Percentiles rank a stretch among this genome's conserved stretches.
phyloP scores from a whole-genome alignment of 768 basidiomycete genomes.

The Agrocybe pediades region DNA sequence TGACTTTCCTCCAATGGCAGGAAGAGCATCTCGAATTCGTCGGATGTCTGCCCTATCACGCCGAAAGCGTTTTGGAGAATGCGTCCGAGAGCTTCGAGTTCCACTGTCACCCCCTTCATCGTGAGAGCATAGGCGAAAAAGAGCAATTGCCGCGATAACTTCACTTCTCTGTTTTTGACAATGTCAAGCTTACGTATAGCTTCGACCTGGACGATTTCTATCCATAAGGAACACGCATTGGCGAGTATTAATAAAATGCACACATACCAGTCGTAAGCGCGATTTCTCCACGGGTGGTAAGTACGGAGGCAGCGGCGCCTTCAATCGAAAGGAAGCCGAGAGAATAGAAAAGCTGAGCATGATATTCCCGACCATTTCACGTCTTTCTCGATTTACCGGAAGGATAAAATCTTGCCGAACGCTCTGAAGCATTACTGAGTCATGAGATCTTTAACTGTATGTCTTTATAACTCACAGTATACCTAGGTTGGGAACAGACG shows the following conservation, averaged over 20 bases:
- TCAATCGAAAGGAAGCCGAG: slow-evolving; percentile 77
- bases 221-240: not conserved
- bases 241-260: not conserved
- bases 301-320: slow-evolving; percentile 94
- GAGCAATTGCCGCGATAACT: slow-evolving; percentile 82
- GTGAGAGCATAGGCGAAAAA: slow-evolving; percentile 94
- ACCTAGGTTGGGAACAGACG: slow-evolving; percentile 43
- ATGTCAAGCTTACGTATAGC: slow-evolving; percentile 86
- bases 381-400: slow-evolving; percentile 86
- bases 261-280: slow-evolving; percentile 70
- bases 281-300: slow-evolving; percentile 91
- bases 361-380: slow-evolving; percentile 95
- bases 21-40: slow-evolving; percentile 86
- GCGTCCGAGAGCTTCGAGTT: slow-evolving; percentile 80
- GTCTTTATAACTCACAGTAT: slow-evolving; percentile 52
- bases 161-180: slow-evolving; percentile 80
- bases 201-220: slow-evolving; percentile 54
- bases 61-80: slow-evolving; percentile 91
- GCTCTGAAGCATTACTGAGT: slow-evolving; percentile 43
- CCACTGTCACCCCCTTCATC: slow-evolving; percentile 92
- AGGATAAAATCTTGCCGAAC: slow-evolving; percentile 87
- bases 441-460: not conserved
- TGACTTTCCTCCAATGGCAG: slow-evolving; percentile 24
- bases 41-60: slow-evolving; percentile 80
- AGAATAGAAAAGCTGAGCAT: slow-evolving; percentile 86